Percentiles rank a stretch among this genome's conserved stretches.
phyloP scores from a whole-genome alignment of 2,329 filamentous ascomycete genomes.

The Ophiostoma sp. region DNA sequence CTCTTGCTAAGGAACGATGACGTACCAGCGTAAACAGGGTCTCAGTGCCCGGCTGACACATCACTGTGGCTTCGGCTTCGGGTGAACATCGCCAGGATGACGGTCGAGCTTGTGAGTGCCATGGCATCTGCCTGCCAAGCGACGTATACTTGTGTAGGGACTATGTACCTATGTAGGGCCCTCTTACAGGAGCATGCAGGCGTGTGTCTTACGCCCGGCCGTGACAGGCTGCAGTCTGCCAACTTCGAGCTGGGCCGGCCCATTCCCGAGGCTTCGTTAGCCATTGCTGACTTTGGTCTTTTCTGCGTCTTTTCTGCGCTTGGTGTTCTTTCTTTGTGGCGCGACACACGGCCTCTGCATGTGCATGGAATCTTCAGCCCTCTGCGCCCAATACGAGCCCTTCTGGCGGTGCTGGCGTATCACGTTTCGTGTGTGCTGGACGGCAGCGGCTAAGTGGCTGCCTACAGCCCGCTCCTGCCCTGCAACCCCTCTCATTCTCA shows the following conservation, averaged over 20 bases:
- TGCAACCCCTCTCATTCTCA: neutral
- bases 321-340: neutral
- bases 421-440: neutral
- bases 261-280: neutral
- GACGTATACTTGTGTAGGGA: neutral
- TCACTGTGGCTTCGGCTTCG: neutral
- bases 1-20: neutral
- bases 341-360: neutral
- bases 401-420: neutral
- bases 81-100: neutral
- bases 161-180: neutral
- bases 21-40: neutral
- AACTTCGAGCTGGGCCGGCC: too few species aligned
- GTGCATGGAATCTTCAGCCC: neutral
- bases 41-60: neutral
- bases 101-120: neutral
- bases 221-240: neutral
- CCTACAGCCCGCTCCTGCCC: neutral
- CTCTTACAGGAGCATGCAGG: neutral
- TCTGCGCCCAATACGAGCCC: neutral
- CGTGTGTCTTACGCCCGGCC: constrained; percentile 1
- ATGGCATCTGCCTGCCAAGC: neutral
- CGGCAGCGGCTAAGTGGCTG: neutral
- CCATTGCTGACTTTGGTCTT: neutral
- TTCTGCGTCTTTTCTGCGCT: too few species aligned